phyloP scores from a whole-genome alignment of 1,139 yeast genomes.

The Kodamaea ohmeri region DNA sequence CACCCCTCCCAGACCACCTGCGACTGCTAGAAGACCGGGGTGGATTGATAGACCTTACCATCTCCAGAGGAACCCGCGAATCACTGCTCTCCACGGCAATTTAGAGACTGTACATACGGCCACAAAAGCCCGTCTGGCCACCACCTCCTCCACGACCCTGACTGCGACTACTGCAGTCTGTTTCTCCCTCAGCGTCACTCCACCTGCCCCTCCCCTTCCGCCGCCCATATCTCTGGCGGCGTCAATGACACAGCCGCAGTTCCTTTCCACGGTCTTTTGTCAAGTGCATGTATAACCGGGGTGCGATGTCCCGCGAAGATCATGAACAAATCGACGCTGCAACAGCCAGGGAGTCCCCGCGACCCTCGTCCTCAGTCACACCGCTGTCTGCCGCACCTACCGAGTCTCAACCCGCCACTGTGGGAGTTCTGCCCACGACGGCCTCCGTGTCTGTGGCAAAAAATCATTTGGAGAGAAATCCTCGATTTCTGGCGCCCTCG shows the following conservation, averaged over 20 bases:
- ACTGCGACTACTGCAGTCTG: background rate
- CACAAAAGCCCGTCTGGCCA: constrained; percentile 1
- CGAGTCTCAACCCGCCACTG: no score
- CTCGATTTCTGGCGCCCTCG: no score
- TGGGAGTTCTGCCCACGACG: no score
- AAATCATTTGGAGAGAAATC: no score
- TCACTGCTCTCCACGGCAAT: background rate
- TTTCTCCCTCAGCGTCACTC: background rate
- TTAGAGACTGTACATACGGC: constrained; percentile 6
- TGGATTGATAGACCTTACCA: no score
- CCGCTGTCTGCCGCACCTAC: no score
- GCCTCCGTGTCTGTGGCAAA: no score
- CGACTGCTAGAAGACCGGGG: constrained; percentile 4
- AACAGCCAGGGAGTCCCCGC: no score
- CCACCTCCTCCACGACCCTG: background rate
- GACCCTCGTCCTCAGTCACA: no score
- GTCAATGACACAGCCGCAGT: constrained; percentile 3
- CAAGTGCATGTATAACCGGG: constrained; percentile 12
- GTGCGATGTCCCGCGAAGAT: constrained; percentile 4
- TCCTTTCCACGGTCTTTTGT: background rate
- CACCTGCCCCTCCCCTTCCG: constrained; percentile 6
- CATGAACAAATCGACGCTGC: background rate
- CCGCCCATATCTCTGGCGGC: background rate
- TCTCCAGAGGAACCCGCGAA: no score
- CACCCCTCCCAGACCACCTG: constrained; percentile 7